A percentile compares a stretch with the other conserved stretches of the same genome.
Evolutionary conservation across 2,329 filamentous ascomycete genomes (phyloP).

Genomic region (Aspergillus pseudoviridinutans): DNA sequence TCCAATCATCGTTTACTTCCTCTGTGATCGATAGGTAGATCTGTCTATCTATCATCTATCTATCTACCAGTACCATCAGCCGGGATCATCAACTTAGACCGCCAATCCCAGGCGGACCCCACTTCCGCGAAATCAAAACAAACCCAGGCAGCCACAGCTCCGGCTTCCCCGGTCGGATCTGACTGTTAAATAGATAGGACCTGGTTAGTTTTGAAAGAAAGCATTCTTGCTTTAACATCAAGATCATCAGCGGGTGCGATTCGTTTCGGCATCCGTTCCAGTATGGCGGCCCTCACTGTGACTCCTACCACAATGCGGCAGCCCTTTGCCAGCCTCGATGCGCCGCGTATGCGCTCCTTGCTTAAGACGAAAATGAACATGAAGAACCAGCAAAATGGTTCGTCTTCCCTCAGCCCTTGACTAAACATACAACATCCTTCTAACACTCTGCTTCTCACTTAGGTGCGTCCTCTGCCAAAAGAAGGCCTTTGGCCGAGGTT

Average conservation of each 20-base stretch:
- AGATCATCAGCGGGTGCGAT: neutral
- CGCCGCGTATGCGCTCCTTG: conserved; percentile 28
- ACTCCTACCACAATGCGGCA: conserved; percentile 29
- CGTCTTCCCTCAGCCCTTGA: conserved; percentile 1
- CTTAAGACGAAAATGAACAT: conserved; percentile 30
- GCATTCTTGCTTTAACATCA: neutral
- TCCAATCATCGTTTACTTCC: conserved; percentile 2
- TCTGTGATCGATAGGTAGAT: neutral
- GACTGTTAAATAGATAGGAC: neutral
- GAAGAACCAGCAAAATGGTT: conserved; percentile 33
- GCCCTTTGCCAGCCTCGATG: conserved; percentile 34
- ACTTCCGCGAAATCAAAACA: conserved; percentile 22
- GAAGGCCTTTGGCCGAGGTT: conserved; percentile 16
- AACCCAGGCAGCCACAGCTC: conserved; percentile 6
- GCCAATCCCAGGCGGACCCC: conserved; percentile 20
- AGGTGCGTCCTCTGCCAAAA: conserved; percentile 16
- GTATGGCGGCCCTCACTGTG: conserved; percentile 35
- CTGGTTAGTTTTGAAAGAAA: neutral
- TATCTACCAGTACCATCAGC: neutral
- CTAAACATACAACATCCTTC: conserved; percentile 1
- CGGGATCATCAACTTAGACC: conserved; percentile 8
- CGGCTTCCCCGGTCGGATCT: neutral
- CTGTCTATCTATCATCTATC: neutral
- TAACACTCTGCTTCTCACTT: neutral
- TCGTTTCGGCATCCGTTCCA: neutral